Evolutionary conservation across 768 basidiomycete species (phyloP).

Genomic region (Pleurotus eryngii): DNA sequence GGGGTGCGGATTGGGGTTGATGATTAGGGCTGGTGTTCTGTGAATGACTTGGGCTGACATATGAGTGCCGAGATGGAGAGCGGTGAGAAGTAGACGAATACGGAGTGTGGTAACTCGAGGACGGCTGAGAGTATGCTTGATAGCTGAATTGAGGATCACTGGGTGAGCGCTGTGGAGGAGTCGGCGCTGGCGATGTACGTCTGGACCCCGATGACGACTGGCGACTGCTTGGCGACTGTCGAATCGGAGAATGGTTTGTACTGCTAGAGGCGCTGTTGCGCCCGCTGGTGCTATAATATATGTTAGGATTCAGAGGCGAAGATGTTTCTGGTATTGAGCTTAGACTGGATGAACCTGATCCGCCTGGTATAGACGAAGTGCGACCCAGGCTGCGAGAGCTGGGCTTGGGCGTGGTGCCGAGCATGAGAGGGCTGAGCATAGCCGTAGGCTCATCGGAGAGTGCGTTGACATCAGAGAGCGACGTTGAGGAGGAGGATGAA

Average conservation of each 20-base stretch:
- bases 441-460: conserved; percentile 43
- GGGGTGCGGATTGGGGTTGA: conserved; percentile 11
- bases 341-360: conserved; percentile 24
- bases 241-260: conserved; percentile 5
- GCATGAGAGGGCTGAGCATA: conserved; percentile 44
- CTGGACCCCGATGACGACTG: conserved; percentile 1
- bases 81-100: conserved; percentile 13
- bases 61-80: conserved; percentile 6
- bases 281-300: conserved; percentile 7
- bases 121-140: not conserved
- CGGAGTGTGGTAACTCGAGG: conserved; percentile 7
- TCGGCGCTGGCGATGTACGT: conserved; percentile 6
- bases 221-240: not conserved
- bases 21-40: conserved; percentile 1
- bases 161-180: conserved; percentile 7
- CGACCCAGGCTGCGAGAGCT: conserved; percentile 22
- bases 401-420: conserved; percentile 31
- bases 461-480: conserved; percentile 21
- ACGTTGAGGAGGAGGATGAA: conserved; percentile 16
- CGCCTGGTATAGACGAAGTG: conserved; percentile 19
- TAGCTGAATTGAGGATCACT: conserved; percentile 10
- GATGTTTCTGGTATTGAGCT: conserved; percentile 31
- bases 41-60: conserved; percentile 4
- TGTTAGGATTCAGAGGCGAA: conserved; percentile 1
- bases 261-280: conserved; percentile 8